Evolutionary conservation across 2,329 filamentous ascomycete genomes (phyloP), one percentile per base, ranked within the genome.

Genomic region (Neoscytalidium dimidiatum): DNA sequence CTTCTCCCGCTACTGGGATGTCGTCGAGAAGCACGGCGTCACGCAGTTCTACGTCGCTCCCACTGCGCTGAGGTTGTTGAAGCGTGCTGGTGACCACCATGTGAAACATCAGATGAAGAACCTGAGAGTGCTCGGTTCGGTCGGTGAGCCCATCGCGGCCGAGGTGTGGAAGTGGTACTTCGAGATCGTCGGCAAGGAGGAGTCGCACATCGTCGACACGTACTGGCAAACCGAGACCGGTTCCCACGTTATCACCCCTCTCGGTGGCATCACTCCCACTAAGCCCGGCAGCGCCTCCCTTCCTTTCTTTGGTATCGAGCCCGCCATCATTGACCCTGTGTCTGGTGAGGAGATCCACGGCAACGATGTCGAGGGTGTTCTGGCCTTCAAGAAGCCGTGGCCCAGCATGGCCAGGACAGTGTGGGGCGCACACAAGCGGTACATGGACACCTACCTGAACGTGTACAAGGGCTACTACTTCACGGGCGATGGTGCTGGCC

Each of bases 121-220:
- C 72, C 86, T 99, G 68, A 88, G 95, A 76, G 90, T 98, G 5
- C 84, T 99, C 21, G 95, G 94, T 66, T 97, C 94, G 19, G 95
- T 99, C 66, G 95, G 95, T 71, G 95, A 99, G 83, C 95, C 95
- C 43, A 99, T 99, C 73, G 94, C 95, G 19, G 92, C 94, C 23
- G 95, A 99, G 79, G 91, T 99, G 66, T 99, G 95, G 95, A 98
- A 98, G 82, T 99, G 95, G 95, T 99, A 98, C 82, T 94, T 93
- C 77, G 93, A 98, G 79, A 86, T 91, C 71, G 93, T 99, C 62
- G 95, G 95, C 74, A 96, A 93, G 85, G 90, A 94, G 79, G 90
- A 96, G 79, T 90, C 92, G 56, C 95, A 99, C 75, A 85, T 99
- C 78, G 90, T 97, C 64, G 75, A 97, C 92, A 99, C 95, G 62